Evolutionary conservation across 495 filamentous ascomycete species (phyloP), one percentile per base, ranked within the genome.

Genomic region (Lineolata rhizophorae): DNA sequence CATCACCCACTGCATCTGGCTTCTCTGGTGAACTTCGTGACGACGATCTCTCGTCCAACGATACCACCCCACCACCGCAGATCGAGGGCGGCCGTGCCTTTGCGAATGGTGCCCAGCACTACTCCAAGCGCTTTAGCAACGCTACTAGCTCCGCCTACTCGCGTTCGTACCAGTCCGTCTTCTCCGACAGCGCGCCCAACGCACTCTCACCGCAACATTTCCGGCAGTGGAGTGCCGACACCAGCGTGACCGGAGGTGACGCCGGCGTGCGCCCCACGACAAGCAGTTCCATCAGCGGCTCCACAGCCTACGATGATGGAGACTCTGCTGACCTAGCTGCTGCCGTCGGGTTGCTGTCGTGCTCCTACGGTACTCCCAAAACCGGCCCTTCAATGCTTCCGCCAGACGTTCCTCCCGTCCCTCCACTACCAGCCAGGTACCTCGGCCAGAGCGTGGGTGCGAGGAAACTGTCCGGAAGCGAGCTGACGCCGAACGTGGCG

Each of bases 281-380:
- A 17, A 50, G 57, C 16, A 8, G 8, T 16, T 51, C 58, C 15
- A 52, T 58, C 31, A 50, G 46, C 25, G 49, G 53, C 17, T 57
- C 45, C 22, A 12, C 8, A 8, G 14, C 8, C 32, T 47, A 58
- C 40, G 64, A 61, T 31, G 67, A 72, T 31, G 85, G 93, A 35
- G 79, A 45, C 19, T 38, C 85, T 43, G 59, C 66, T 18, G 72
- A 75, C 37, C 61, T 97, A 35, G 87, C 84, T 4, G 85, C 87
- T 3, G 85, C 85, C 3, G 79, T 93, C 24, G 81, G 85, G 39
- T 56, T 93, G 38, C 56, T 82, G 17, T 77, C 73, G 49, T 94
- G 87, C 65, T 90, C 81, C 49, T 83, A 92, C 45, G 72, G 76
- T 26, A 84, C 74, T 32, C 80, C 77, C 28, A 72, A 76, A 21